Base-by-base conservation (phyloP, 441 rosid species). In the Omphalea diandra region DNA sequence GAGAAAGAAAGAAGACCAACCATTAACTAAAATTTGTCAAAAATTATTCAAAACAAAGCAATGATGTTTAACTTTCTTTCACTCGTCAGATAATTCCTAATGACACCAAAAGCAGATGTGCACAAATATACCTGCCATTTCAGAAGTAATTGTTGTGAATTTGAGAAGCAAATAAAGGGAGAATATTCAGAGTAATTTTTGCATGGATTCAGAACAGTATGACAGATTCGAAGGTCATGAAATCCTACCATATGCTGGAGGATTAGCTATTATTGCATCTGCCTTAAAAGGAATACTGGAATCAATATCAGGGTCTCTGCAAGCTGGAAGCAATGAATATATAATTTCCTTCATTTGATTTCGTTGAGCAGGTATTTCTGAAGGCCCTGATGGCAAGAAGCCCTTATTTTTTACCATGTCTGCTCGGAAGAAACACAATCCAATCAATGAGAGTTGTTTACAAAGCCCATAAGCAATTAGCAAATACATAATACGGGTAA, bases 361-460 rank as follows among this genome's bases (percentile, higher is more conserved):
- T 72, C 99, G 84, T 73, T 93, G 99, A 73, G 83, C 57, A 17
- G 98, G 90, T 73, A 96, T 93, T 83, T 93, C 98, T 6, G 98
- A 96, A 73, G 99, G 99, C 63, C 96, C 97, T 11, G 99, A 88
- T 26, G 99, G 99, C 85, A 96, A 77, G 83, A 96, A 96, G 20
- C 98, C 99, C 80, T 96, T 93, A 80, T 93, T 96, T 83, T 96
- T 93, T 62, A 96, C 99, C 99, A 96, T 93, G 80, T 96, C 99
- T 93, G 96, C 65, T 69, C 74, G 73, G 76, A 44, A 62, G 24
- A 73, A 82, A 78, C 61, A 41, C 66, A 82, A 77, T 15, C 35
- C 64, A 60, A 66, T 62, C 32, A 73, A 49, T 47, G 38, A 44
- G 62, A 68, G 60, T 36, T 70, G 74, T 60, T 65, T 26, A 65